These are phyloP conservation scores for Septoria petroselini DNA, from an alignment of 2,329 filamentous ascomycete species.

Conservation along the genomic window DNA sequence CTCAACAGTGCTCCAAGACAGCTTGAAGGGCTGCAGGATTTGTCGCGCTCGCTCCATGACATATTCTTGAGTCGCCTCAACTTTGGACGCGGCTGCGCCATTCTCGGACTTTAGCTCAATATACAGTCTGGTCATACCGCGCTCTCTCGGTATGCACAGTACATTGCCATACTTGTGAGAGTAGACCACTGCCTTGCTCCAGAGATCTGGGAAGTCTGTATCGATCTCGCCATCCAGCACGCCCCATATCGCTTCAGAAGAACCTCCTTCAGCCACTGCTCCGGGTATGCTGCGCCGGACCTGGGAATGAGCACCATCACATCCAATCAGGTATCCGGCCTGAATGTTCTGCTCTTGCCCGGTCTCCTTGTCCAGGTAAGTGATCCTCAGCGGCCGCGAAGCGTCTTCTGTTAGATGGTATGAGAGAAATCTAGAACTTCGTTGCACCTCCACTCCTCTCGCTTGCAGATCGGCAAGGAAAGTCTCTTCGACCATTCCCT, in stretches of 20 bases:
- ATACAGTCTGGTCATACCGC: conserved; percentile 66
- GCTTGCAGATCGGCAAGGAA: conserved; percentile 67
- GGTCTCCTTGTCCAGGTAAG: conserved; percentile 41
- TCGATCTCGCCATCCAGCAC: conserved; percentile 68
- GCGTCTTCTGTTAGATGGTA: conserved; percentile 42
- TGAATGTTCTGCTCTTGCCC: conserved; percentile 47
- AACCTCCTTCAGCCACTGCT: conserved; percentile 49
- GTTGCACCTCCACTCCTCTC: conserved; percentile 60
- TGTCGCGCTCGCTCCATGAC: conserved; percentile 63
- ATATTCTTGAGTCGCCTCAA: conserved; percentile 57
- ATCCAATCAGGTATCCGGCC: conserved; percentile 66
- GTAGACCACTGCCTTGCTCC: conserved; percentile 69
- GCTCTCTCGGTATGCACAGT: conserved; percentile 69
- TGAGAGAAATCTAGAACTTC: conserved; percentile 62
- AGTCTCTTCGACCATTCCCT: conserved; percentile 71
- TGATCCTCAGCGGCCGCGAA: conserved; percentile 43
- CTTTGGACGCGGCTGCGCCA: conserved; percentile 34
- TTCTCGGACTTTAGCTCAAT: conserved; percentile 46
- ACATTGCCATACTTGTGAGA: conserved; percentile 66
- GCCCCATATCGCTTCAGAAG: conserved; percentile 63
- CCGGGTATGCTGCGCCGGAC: conserved; percentile 62
- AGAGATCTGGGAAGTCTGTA: conserved; percentile 71
- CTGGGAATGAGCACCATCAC: conserved; percentile 69
- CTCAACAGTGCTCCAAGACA: conserved; percentile 45
- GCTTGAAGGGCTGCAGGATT: conserved; percentile 46